Percentiles rank a stretch among this genome's conserved stretches.
These are phyloP conservation scores for Dendrothele bispora DNA, from an alignment of 768 basidiomycete genomes.

Conservation along the genomic window DNA sequence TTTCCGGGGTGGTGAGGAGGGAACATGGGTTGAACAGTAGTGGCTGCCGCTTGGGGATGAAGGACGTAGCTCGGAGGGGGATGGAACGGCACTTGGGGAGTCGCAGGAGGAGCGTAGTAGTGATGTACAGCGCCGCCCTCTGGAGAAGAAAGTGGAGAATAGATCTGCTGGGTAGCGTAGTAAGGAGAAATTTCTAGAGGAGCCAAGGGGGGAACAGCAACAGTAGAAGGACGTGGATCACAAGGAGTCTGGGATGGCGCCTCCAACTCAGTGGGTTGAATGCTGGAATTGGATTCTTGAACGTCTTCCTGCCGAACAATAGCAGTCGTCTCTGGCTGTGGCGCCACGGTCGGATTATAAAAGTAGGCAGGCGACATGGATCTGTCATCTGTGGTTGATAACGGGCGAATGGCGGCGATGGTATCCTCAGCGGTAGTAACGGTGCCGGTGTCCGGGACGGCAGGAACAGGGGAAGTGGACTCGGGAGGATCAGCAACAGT, in stretches of 20 bases:
- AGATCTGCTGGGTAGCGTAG: not conserved
- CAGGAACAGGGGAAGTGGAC: conserved; percentile 17
- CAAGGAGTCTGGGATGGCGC: no score
- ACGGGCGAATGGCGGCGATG: conserved; percentile 22
- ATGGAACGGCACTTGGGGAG: not conserved
- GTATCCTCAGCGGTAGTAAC: no score
- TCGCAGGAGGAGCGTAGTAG: not conserved
- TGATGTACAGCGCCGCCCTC: not conserved
- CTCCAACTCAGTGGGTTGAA: no score
- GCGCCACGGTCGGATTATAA: no score
- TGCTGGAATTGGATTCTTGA: no score
- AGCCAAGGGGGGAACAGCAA: no score
- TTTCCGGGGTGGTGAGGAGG: not conserved
- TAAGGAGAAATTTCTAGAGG: no score
- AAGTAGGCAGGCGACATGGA: conserved; percentile 1
- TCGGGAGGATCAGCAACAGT: not conserved
- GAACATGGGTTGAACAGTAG: not conserved
- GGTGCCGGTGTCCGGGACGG: no score
- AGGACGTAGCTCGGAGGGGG: not conserved
- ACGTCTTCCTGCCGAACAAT: no score
- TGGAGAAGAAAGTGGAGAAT: not conserved
- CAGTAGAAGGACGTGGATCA: no score
- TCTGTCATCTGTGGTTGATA: conserved; percentile 17
- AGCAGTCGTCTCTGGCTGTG: no score
- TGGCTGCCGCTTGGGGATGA: not conserved